These are phyloP conservation scores for Venturia asperata DNA, from an alignment of 2,329 filamentous ascomycete species.

Conservation along the genomic window DNA sequence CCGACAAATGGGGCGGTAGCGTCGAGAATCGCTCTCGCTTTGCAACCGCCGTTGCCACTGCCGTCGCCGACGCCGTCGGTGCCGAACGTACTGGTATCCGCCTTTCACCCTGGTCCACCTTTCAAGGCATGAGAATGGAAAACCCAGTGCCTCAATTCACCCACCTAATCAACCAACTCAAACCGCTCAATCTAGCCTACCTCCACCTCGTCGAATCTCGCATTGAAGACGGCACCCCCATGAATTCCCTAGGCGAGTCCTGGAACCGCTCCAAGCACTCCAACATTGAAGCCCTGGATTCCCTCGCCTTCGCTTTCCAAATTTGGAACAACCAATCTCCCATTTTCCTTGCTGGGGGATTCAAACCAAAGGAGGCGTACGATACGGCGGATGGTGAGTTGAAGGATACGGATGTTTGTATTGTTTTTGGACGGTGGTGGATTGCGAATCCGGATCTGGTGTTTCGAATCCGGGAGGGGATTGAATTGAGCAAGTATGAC, in stretches of 20 bases:
- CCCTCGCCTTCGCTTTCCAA: slow-evolving; percentile 20
- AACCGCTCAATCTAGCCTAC: slow-evolving; percentile 50
- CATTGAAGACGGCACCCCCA: slow-evolving; percentile 37
- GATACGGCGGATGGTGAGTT: slow-evolving; percentile 36
- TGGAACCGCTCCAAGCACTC: slow-evolving; percentile 22
- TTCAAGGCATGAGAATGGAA: slow-evolving; percentile 57
- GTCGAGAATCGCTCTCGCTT: slow-evolving; percentile 46
- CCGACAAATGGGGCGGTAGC: slow-evolving; percentile 42
- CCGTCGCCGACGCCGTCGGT: slow-evolving; percentile 46
- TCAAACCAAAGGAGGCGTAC: slow-evolving; percentile 34
- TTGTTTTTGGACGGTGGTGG: slow-evolving; percentile 45
- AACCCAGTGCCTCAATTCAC: slow-evolving; percentile 58
- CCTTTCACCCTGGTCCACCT: slow-evolving; percentile 53
- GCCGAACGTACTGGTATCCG: slow-evolving; percentile 49
- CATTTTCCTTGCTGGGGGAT: slow-evolving; percentile 38
- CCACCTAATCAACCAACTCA: slow-evolving; percentile 48
- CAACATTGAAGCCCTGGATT: slow-evolving; percentile 33
- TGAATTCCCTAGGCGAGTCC: not conserved
- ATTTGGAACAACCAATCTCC: slow-evolving; percentile 21
- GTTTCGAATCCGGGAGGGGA: slow-evolving; percentile 38
- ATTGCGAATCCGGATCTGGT: slow-evolving; percentile 45
- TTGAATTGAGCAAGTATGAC: slow-evolving; percentile 41
- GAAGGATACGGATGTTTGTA: slow-evolving; percentile 36
- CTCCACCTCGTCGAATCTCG: slow-evolving; percentile 56
- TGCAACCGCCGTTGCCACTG: slow-evolving; percentile 46